phyloP scores from a whole-genome alignment of 1,139 yeast species.

The Entelexis sorbosivorans region DNA sequence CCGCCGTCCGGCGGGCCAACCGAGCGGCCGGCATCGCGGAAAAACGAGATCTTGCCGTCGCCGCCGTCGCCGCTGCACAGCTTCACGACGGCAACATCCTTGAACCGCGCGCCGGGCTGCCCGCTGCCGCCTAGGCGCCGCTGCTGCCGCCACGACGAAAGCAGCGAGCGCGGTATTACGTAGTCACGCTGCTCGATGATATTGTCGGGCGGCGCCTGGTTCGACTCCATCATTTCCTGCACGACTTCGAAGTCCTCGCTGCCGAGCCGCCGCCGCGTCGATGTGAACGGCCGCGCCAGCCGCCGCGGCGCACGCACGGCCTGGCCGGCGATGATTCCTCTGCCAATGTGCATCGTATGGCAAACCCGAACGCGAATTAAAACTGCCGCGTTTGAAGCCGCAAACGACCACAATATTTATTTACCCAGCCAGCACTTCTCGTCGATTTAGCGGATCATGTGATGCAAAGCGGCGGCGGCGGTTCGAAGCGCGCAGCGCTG shows the following conservation, averaged over 20 bases:
- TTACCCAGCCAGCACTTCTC: too few species aligned
- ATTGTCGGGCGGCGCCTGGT: slow-evolving; percentile 20
- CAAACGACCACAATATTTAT: too few species aligned
- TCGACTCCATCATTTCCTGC: slow-evolving; percentile 19
- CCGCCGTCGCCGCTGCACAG: slow-evolving; percentile 83
- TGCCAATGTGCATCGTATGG: background rate
- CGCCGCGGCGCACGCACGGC: background rate
- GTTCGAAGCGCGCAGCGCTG: too few species aligned
- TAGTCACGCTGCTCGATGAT: slow-evolving; percentile 10
- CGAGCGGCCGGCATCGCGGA: slow-evolving; percentile 72
- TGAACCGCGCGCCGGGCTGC: slow-evolving; percentile 16
- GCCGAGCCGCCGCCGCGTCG: background rate
- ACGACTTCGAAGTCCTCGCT: slow-evolving; percentile 13
- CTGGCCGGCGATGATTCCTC: background rate
- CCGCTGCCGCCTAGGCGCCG: slow-evolving; percentile 15
- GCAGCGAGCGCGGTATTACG: slow-evolving; percentile 17
- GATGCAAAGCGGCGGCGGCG: background rate
- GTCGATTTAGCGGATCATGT: too few species aligned
- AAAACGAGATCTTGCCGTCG: slow-evolving; percentile 73
- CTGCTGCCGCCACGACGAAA: slow-evolving; percentile 24
- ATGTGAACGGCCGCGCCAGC: background rate
- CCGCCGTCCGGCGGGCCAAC: slow-evolving; percentile 97
- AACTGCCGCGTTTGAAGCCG: too few species aligned
- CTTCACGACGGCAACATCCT: slow-evolving; percentile 37
- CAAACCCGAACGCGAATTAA: background rate